Conservation (phyloP, 805 yeast species). For the Metschnikowia henanensis region DNA sequence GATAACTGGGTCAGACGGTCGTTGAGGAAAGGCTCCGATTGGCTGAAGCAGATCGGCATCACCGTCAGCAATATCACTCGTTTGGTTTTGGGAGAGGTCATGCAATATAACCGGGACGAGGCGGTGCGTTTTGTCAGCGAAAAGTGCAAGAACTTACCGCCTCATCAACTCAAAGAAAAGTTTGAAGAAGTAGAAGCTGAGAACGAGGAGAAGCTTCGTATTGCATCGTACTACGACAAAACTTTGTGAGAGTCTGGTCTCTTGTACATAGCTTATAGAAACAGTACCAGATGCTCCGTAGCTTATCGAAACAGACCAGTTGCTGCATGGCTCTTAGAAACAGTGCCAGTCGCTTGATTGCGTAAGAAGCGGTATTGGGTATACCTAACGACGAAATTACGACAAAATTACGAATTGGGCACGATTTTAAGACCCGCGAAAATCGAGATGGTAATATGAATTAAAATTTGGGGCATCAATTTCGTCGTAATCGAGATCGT, state of each 20-base stretch:
- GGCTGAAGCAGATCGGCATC: conserved; percentile 45
- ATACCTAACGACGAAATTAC: too few species aligned
- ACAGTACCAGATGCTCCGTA: too few species aligned
- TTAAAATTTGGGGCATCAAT: too few species aligned
- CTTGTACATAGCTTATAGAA: conserved; percentile 11
- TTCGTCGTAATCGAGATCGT: too few species aligned
- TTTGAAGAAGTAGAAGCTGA: conserved; percentile 24
- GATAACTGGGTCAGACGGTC: conserved; percentile 53
- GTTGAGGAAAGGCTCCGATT: conserved; percentile 44
- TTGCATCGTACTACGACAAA: conserved; percentile 16
- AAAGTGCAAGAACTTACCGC: conserved; percentile 34
- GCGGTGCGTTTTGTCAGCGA: conserved; percentile 31
- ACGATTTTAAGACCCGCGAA: too few species aligned
- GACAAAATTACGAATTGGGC: too few species aligned
- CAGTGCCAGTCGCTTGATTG: too few species aligned
- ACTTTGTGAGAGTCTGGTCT: too few species aligned
- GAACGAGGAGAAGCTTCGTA: conserved; percentile 20
- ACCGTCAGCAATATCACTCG: conserved; percentile 45
- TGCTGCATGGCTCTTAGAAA: too few species aligned
- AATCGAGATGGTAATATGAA: too few species aligned
- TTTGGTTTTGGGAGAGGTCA: conserved; percentile 39
- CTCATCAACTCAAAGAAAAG: conserved; percentile 35
- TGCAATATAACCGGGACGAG: conserved; percentile 33
- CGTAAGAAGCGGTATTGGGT: too few species aligned
- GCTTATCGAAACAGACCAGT: too few species aligned